phyloP scores from a whole-genome alignment of 2,329 filamentous ascomycete genomes.

The Trichophyton mentagrophytes region DNA sequence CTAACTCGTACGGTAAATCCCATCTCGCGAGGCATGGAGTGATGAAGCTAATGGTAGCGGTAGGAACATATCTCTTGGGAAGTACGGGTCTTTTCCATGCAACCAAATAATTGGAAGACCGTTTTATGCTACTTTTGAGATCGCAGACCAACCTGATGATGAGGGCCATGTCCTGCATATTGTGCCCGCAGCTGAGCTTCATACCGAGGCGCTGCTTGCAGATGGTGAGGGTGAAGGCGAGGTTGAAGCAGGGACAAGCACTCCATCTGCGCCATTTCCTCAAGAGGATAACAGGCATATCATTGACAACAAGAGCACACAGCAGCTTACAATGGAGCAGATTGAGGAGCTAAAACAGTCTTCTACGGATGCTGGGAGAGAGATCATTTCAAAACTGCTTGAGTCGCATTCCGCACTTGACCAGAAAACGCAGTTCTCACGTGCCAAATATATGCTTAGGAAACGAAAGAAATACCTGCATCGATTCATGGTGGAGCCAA shows the following conservation, averaged over 20 bases:
- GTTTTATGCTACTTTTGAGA: slow-evolving; percentile 81
- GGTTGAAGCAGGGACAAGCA: slow-evolving; percentile 20
- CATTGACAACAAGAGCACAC: slow-evolving; percentile 51
- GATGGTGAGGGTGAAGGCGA: slow-evolving; percentile 25
- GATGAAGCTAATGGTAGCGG: slow-evolving; percentile 17
- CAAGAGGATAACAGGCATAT: slow-evolving; percentile 43
- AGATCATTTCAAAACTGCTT: slow-evolving; percentile 85
- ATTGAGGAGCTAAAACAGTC: slow-evolving; percentile 61
- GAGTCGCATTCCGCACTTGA: slow-evolving; percentile 79
- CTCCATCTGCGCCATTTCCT: slow-evolving; percentile 31
- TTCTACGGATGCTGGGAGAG: slow-evolving; percentile 66
- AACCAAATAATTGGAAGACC: slow-evolving; percentile 87
- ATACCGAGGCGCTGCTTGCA: slow-evolving; percentile 58
- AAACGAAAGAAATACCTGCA: slow-evolving; percentile 91
- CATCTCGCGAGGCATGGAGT: slow-evolving; percentile 10
- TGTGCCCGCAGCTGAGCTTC: slow-evolving; percentile 67
- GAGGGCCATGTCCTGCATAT: slow-evolving; percentile 56
- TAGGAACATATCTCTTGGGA: slow-evolving; percentile 77
- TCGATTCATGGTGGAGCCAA: slow-evolving; percentile 69
- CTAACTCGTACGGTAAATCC: slow-evolving; percentile 46
- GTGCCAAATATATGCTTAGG: slow-evolving; percentile 89
- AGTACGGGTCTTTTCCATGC: slow-evolving; percentile 81
- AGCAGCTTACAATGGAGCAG: slow-evolving; percentile 60
- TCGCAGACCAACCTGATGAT: slow-evolving; percentile 56
- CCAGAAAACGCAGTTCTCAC: slow-evolving; percentile 84